These are phyloP conservation scores for Trametes sp. DNA, from an alignment of 1,284 basidiomycete genomes.

Conservation along the genomic window DNA sequence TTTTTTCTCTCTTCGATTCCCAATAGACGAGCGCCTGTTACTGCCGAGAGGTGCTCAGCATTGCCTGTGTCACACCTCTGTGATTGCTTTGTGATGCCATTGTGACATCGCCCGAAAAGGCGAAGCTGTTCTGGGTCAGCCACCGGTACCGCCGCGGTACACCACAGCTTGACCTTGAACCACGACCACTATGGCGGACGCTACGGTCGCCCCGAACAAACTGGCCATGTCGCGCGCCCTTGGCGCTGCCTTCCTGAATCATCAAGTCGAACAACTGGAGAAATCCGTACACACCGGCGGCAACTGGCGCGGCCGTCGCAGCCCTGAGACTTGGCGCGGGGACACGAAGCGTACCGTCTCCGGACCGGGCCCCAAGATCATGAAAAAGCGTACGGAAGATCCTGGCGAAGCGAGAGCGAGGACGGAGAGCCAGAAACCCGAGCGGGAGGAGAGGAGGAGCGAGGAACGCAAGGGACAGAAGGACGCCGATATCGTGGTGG, in stretches of 20 bases:
- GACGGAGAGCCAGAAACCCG: slow-evolving; percentile 33
- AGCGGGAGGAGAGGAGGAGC: slow-evolving; percentile 38
- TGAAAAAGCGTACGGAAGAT: slow-evolving; percentile 38
- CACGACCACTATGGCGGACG: slow-evolving; percentile 31
- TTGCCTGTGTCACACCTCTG: too few species aligned
- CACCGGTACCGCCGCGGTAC: background rate
- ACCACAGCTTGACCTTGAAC: slow-evolving; percentile 4
- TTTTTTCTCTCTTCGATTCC: too few species aligned
- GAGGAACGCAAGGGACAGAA: slow-evolving; percentile 52
- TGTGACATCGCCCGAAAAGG: slow-evolving; percentile 15
- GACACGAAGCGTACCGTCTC: slow-evolving; percentile 24
- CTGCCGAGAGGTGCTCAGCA: too few species aligned
- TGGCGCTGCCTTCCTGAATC: slow-evolving; percentile 82
- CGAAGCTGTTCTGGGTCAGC: slow-evolving; percentile 6
- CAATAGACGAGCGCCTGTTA: too few species aligned
- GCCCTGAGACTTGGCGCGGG: slow-evolving; percentile 36
- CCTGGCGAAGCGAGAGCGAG: slow-evolving; percentile 19
- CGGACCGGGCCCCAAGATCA: slow-evolving; percentile 26
- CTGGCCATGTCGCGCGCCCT: slow-evolving; percentile 83
- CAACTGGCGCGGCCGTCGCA: slow-evolving; percentile 62
- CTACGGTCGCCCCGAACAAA: slow-evolving; percentile 52
- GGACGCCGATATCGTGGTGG: slow-evolving; percentile 78
- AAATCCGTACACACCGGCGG: slow-evolving; percentile 69
- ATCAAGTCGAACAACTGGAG: slow-evolving; percentile 85
- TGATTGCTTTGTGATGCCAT: too few species aligned